Conservation (phyloP, 768 basidiomycete genomes). For the Jaapia argillacea region DNA sequence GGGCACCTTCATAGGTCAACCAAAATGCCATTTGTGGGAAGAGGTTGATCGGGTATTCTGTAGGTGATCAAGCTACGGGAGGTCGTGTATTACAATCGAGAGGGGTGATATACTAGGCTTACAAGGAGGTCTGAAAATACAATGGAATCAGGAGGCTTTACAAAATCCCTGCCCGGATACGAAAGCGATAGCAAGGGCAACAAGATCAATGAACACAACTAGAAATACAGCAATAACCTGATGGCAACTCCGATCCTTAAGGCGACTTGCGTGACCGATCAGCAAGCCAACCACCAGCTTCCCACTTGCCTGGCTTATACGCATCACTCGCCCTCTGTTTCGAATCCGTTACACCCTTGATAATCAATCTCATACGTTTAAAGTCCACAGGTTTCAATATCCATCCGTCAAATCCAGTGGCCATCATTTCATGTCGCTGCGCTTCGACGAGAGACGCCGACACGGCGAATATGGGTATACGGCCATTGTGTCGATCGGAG, state of each 20-base stretch:
- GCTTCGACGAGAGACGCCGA: conserved; percentile 59
- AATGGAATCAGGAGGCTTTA: too few relatives aligned
- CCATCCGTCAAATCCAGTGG: conserved; percentile 70
- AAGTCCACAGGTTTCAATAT: conserved; percentile 79
- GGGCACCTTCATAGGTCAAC: conserved; percentile 25
- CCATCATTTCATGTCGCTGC: conserved; percentile 42
- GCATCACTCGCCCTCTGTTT: conserved; percentile 40
- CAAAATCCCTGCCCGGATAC: too few relatives aligned
- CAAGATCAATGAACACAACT: too few relatives aligned
- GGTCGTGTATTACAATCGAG: too few relatives aligned
- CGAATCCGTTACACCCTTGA: conserved; percentile 49
- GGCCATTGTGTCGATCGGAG: conserved; percentile 41
- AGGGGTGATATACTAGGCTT: too few relatives aligned
- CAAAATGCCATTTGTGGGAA: conserved; percentile 34
- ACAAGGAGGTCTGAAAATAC: too few relatives aligned
- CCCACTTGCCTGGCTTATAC: conserved; percentile 42
- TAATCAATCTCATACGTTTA: conserved; percentile 45
- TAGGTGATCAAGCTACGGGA: too few relatives aligned
- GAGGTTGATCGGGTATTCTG: conserved; percentile 31
- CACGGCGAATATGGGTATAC: conserved; percentile 76
- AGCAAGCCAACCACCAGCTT: conserved; percentile 52
- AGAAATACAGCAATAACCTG: too few relatives aligned
- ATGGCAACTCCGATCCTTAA: too few relatives aligned
- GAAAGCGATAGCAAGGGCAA: too few relatives aligned
- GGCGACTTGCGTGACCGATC: too few relatives aligned